These are phyloP conservation scores for Trichoderma breve DNA, from an alignment of 2,329 filamentous ascomycete species.

Conservation along the genomic window DNA sequence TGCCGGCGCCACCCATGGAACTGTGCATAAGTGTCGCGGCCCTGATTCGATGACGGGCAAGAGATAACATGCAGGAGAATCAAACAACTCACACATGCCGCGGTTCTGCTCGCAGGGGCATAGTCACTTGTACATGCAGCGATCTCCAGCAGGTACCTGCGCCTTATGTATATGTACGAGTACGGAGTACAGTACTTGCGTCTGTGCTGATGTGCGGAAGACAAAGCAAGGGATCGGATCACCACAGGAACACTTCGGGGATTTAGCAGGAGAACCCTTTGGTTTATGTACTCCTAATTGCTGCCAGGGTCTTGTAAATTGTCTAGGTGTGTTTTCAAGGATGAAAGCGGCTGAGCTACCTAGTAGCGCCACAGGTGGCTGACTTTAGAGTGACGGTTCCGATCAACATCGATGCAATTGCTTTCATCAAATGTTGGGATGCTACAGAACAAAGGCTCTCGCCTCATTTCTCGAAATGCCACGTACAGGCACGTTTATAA, in stretches of 20 bases:
- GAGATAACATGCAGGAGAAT: slow-evolving; percentile 22
- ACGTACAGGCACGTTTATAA: not conserved
- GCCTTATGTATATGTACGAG: not conserved
- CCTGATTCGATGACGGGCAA: slow-evolving; percentile 31
- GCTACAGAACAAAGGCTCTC: slow-evolving; percentile 20
- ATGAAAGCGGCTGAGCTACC: not conserved
- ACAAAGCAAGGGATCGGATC: slow-evolving; percentile 13
- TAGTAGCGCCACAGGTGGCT: slow-evolving; percentile 6
- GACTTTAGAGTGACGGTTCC: not conserved
- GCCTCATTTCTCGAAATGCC: not conserved
- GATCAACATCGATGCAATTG: not conserved
- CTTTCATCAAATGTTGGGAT: not conserved
- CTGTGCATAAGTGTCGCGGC: slow-evolving; percentile 18
- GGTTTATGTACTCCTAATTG: slow-evolving; percentile 17
- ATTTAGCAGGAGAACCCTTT: slow-evolving; percentile 12
- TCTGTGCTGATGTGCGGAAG: slow-evolving; percentile 1
- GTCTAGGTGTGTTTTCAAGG: not conserved
- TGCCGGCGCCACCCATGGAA: slow-evolving; percentile 23
- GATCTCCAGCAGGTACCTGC: not conserved
- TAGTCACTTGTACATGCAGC: slow-evolving; percentile 9
- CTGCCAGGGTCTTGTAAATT: not conserved
- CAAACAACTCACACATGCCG: slow-evolving; percentile 36
- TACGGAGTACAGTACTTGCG: not conserved
- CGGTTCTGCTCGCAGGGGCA: slow-evolving; percentile 31
- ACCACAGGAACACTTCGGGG: slow-evolving; percentile 13